phyloP scores from a whole-genome alignment of 495 filamentous ascomycete genomes.

The Penicillium egyptiacum region DNA sequence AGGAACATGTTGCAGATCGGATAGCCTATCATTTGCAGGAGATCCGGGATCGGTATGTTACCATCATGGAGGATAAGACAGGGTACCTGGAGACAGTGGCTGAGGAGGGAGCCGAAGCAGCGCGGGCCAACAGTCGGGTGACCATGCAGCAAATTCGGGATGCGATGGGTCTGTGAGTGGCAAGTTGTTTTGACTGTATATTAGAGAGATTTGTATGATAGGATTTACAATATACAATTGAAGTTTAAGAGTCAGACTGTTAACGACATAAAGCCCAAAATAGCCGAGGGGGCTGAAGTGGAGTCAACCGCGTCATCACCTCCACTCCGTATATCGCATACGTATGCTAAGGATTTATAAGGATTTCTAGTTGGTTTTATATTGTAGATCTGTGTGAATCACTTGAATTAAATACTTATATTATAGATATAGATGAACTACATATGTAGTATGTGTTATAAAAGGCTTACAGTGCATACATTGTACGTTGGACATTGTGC shows the following conservation, averaged over 20 bases:
- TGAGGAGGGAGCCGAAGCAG: constrained; percentile 58
- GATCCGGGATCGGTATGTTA: constrained; percentile 62
- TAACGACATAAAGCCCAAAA: constrained; percentile 4
- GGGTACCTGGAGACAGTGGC: constrained; percentile 60
- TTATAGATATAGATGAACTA: too few relatives aligned
- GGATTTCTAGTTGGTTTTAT: too few relatives aligned
- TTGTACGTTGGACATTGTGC: too few relatives aligned
- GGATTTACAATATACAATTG: not conserved
- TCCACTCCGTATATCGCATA: constrained; percentile 23
- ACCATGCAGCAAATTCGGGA: constrained; percentile 66
- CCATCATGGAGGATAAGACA: constrained; percentile 48
- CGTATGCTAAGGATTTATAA: constrained; percentile 10
- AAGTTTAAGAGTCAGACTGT: too few relatives aligned
- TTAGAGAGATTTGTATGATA: not conserved
- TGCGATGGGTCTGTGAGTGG: constrained; percentile 58
- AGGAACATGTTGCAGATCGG: constrained; percentile 56
- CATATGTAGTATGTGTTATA: too few relatives aligned
- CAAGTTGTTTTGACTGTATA: not conserved
- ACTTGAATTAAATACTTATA: too few relatives aligned
- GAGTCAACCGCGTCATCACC: constrained; percentile 28
- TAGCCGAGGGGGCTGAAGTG: constrained; percentile 10
- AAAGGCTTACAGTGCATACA: too few relatives aligned
- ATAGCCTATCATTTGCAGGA: constrained; percentile 55
- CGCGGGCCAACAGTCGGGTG: constrained; percentile 59
- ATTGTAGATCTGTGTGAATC: too few relatives aligned